Conservation (phyloP, 495 filamentous ascomycete genomes). For the Lasiosphaeria ovina region DNA sequence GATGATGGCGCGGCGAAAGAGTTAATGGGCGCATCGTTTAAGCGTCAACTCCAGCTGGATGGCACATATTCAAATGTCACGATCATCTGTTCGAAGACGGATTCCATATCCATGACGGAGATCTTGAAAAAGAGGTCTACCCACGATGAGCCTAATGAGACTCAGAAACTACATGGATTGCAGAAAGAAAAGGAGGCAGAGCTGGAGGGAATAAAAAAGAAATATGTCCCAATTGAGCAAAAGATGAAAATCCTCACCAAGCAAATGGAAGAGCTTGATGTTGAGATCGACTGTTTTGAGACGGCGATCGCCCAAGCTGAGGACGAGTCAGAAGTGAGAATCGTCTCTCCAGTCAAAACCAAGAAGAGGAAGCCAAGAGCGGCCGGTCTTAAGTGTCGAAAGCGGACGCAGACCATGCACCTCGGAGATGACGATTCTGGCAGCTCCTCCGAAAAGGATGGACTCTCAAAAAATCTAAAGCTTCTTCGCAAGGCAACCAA, state of each 20-base stretch:
- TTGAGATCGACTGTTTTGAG: background rate
- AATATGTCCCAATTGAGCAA: background rate
- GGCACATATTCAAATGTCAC: slow-evolving; percentile 55
- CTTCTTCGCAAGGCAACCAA: background rate
- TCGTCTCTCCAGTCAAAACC: background rate
- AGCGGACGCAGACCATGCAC: background rate
- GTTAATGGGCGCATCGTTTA: slow-evolving; percentile 60
- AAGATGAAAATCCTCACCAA: background rate
- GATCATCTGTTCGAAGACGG: slow-evolving; percentile 69
- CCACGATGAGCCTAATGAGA: slow-evolving; percentile 38
- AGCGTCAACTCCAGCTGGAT: slow-evolving; percentile 64
- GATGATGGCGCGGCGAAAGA: slow-evolving; percentile 63
- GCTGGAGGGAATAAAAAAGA: slow-evolving; percentile 20
- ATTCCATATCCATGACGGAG: slow-evolving; percentile 55
- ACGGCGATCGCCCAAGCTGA: background rate
- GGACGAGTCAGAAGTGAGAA: background rate
- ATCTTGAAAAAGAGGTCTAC: slow-evolving; percentile 29
- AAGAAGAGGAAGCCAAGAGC: background rate
- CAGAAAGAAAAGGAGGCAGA: slow-evolving; percentile 31
- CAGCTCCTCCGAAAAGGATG: slow-evolving; percentile 7
- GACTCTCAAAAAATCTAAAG: slow-evolving; percentile 34
- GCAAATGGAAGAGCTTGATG: background rate
- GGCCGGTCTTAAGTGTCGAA: background rate
- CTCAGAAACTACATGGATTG: slow-evolving; percentile 11
- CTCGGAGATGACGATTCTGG: too few relatives aligned